phyloP scores from a whole-genome alignment of 441 rosid genomes.

The Eugenia klotzschiana region DNA sequence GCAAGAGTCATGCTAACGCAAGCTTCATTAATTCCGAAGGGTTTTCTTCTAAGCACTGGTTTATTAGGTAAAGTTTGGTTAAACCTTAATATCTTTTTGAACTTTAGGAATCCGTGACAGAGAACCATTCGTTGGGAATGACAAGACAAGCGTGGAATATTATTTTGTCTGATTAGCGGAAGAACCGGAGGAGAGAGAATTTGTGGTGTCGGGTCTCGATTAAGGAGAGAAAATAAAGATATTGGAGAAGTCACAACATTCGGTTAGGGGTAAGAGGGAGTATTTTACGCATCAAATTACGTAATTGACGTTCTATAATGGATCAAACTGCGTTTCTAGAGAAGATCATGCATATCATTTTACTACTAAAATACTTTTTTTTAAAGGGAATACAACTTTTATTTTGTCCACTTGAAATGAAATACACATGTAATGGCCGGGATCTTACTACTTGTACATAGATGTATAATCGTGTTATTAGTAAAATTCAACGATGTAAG shows the following conservation, averaged over 20 bases:
- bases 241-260: background rate
- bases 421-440: background rate
- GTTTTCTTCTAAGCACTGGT: background rate
- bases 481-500: background rate
- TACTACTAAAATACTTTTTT: background rate
- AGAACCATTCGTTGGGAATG: background rate
- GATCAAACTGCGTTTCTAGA: background rate
- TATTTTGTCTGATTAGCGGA: background rate
- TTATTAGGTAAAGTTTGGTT: background rate
- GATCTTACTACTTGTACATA: background rate
- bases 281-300: background rate
- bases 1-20: background rate
- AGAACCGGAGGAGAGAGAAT: background rate
- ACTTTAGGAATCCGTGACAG: background rate
- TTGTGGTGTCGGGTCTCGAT: background rate
- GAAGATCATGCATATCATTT: background rate
- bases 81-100: background rate
- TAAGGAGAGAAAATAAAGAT: background rate
- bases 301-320: background rate
- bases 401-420: background rate
- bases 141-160: background rate
- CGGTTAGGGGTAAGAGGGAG: background rate
- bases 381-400: background rate
- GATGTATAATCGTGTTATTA: background rate
- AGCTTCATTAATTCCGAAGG: background rate